Evolutionary conservation across 108 stramenopile species (phyloP).

Genomic region (Cyclotella sp.): DNA sequence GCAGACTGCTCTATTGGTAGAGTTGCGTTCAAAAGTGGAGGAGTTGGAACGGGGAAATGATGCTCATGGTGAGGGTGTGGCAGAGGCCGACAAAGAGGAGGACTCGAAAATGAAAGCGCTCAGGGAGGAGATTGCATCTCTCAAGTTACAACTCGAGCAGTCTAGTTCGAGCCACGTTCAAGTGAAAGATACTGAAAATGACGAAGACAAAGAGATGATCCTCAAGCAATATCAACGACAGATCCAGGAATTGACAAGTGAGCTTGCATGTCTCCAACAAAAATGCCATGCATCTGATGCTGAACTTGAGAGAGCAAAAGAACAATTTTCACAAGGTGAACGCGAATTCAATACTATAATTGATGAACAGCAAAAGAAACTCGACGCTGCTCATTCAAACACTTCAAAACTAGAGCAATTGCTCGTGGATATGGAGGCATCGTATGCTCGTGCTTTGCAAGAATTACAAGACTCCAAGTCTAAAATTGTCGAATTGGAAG

Average conservation of each 20-base stretch:
- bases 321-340: constrained; percentile 9
- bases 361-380: constrained; percentile 2
- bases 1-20: constrained; percentile 43
- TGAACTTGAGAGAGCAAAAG: constrained; percentile 10
- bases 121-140: constrained; percentile 16
- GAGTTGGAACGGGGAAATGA: constrained; percentile 11
- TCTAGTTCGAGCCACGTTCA: background rate
- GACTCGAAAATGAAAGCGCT: constrained; percentile 11
- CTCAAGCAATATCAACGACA: constrained; percentile 19
- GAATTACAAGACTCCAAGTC: constrained; percentile 19
- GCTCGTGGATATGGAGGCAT: constrained; percentile 12
- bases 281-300: constrained; percentile 2
- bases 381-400: background rate
- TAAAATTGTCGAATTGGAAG: constrained; percentile 21
- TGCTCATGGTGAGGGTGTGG: constrained; percentile 1
- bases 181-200: constrained; percentile 5
- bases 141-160: constrained; percentile 27
- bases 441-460: background rate
- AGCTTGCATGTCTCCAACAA: constrained; percentile 21
- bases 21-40: constrained; percentile 47
- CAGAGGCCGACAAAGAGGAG: background rate
- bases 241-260: constrained; percentile 19
- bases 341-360: background rate
- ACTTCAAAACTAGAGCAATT: constrained; percentile 16
- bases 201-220: constrained; percentile 8